Percentiles rank a stretch among this genome's conserved stretches.
These are phyloP conservation scores for Psidium guajava DNA, from an alignment of 345 rosid species.

Conservation along the genomic window DNA sequence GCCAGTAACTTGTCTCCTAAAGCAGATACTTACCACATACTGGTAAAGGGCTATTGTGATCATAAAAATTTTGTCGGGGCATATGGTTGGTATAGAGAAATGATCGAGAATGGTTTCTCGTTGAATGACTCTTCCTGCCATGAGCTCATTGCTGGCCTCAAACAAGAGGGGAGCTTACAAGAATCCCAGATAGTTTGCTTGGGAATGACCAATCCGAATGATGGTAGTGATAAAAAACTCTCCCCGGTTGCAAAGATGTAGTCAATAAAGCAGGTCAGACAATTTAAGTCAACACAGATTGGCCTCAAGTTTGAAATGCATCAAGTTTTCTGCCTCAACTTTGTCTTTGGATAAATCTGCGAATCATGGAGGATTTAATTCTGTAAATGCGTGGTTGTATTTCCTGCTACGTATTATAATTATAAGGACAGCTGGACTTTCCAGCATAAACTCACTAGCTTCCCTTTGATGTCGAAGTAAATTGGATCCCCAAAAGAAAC, in stretches of 20 bases:
- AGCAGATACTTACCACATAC: constrained; percentile 60
- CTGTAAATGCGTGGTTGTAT: background rate
- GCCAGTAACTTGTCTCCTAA: constrained; percentile 28
- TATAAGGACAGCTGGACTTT: background rate
- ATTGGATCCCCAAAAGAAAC: background rate
- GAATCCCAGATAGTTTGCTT: constrained; percentile 42
- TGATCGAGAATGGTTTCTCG: constrained; percentile 44
- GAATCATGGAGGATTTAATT: background rate
- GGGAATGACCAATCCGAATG: constrained; percentile 20
- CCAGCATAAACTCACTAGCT: background rate
- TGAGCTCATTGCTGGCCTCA: constrained; percentile 45
- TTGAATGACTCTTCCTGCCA: constrained; percentile 19
- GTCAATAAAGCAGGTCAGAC: background rate
- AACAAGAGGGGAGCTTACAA: constrained; percentile 36
- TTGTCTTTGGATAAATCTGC: background rate
- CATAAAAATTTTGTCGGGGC: constrained; percentile 39
- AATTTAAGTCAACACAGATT: background rate
- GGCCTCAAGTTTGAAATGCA: background rate
- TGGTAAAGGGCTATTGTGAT: constrained; percentile 53
- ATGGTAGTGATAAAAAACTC: background rate
- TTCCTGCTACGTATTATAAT: background rate
- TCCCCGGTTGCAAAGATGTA: background rate
- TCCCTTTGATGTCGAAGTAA: background rate
- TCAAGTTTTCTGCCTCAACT: background rate
- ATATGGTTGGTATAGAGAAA: constrained; percentile 62